Conservation (phyloP, 345 rosid species). For the Acer yangbiense region DNA sequence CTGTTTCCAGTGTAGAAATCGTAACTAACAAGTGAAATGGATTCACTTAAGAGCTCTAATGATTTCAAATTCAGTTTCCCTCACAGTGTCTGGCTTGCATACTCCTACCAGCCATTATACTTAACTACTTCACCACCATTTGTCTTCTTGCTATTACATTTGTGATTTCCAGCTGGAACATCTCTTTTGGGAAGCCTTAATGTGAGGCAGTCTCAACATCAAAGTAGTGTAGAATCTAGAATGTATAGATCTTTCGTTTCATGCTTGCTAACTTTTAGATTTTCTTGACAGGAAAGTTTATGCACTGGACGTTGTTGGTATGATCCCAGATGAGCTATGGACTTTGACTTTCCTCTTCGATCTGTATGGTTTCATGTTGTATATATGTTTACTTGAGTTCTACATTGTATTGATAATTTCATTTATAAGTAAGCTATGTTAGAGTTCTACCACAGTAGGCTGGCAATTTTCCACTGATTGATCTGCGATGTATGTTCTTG, state of each 20-base stretch:
- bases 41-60: not conserved
- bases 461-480: not conserved
- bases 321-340: conserved; percentile 57
- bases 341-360: conserved; percentile 41
- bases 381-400: not conserved
- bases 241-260: not conserved
- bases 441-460: not conserved
- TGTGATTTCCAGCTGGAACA: too few species aligned
- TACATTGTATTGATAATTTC: not conserved
- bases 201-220: too few species aligned
- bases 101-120: too few species aligned
- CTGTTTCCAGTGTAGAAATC: not conserved
- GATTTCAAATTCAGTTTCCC: not conserved
- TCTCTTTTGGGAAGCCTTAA: too few species aligned
- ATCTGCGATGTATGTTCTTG: not conserved
- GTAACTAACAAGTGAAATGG: not conserved
- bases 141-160: too few species aligned
- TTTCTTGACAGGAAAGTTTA: conserved; percentile 40
- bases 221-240: too few species aligned
- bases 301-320: conserved; percentile 33
- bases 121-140: too few species aligned
- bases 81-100: not conserved
- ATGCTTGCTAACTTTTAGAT: not conserved
- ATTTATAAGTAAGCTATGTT: not conserved
- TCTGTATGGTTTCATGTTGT: conserved; percentile 36